Evolutionary conservation across 768 basidiomycete genomes (phyloP), one percentile per base, ranked within the genome.

Genomic region (Tephrocybe sp.): DNA sequence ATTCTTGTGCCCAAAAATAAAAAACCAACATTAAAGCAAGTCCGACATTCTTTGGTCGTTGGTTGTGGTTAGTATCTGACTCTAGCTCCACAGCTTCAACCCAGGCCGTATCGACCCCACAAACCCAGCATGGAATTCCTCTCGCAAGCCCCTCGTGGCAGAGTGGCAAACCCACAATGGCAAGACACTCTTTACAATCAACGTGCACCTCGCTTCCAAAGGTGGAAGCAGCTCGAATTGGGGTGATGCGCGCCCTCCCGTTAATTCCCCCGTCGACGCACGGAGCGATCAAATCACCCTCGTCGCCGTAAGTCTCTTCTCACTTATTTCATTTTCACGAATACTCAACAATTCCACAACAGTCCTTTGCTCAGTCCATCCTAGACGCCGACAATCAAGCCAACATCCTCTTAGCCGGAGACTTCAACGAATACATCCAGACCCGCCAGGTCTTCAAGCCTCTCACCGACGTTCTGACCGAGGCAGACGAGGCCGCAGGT

Each of bases 71-170:
- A 13, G 16, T 25, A 8, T 32, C 42, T 43, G 16, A 42, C 22
- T 9, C 26, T 15, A n/a, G n/a, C 18, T 28, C 44, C n/a, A n/a
- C 39, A 85, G 82, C 55, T 72, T 77, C 54, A 84, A 86, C 54
- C 83, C 83, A 30, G 82, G 82, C 18, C 79, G 82, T 44, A 77
- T 86, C 34, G 78, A 83, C 35, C 84, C 84, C 4, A 71, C 65
- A 19, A 80, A 78, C 57, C 40, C 62, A 9, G 80, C 78, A 2
- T 86, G 83, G 83, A 67, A 67, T 15, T 65, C 72, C 19, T 77
- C 80, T 4, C 74, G 83, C 38, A 84, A 86, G 60, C 82, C 84
- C 0, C 69, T 86, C 8, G 80, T 76, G 4, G 82, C 82, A 0
- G 71, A 74, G 22, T 86, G 82, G 80, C 61, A 71, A 47, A 79